Conservation (phyloP, 352 stramenopile species). For the Elongisporangium prolatum region DNA sequence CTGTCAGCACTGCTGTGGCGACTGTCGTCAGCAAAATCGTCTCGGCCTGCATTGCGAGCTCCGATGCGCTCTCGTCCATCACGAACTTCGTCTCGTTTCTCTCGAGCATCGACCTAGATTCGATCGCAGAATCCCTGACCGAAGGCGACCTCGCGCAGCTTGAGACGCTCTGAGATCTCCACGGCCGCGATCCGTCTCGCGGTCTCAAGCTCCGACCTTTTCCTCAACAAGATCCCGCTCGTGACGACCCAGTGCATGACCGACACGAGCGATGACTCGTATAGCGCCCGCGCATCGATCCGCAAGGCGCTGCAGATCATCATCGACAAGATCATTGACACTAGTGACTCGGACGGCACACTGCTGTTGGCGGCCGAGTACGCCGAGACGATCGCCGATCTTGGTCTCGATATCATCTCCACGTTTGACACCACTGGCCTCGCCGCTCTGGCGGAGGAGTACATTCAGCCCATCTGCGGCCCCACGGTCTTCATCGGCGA, state of each 20-base stretch:
- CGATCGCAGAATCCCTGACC: slow-evolving; percentile 13
- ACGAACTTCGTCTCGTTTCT: slow-evolving; percentile 29
- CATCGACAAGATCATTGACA: slow-evolving; percentile 39
- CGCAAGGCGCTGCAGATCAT: slow-evolving; percentile 39
- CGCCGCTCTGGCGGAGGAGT: slow-evolving; percentile 32
- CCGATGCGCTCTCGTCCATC: slow-evolving; percentile 29
- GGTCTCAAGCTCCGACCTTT: slow-evolving; percentile 29
- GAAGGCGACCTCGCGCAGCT: slow-evolving; percentile 23
- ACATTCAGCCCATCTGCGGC: slow-evolving; percentile 49
- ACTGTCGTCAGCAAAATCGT: slow-evolving; percentile 26
- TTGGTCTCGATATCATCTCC: slow-evolving; percentile 33
- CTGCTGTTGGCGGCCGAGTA: slow-evolving; percentile 28
- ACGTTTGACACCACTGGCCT: slow-evolving; percentile 44
- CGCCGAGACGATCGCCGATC: slow-evolving; percentile 31
- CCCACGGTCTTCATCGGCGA: slow-evolving; percentile 39
- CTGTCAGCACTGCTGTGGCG: slow-evolving; percentile 23
- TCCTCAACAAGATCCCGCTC: slow-evolving; percentile 43
- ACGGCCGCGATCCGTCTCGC: slow-evolving; percentile 23
- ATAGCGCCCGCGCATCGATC: slow-evolving; percentile 32
- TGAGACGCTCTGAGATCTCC: slow-evolving; percentile 20
- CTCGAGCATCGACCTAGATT: slow-evolving; percentile 20
- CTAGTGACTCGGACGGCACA: slow-evolving; percentile 29
- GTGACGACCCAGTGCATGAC: slow-evolving; percentile 39
- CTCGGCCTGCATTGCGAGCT: slow-evolving; percentile 27
- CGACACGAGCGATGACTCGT: slow-evolving; percentile 26